Evolutionary conservation across 1,139 yeast species (phyloP), one percentile per base, ranked within the genome.

Genomic region (Casaregolazyma suthepensis): DNA sequence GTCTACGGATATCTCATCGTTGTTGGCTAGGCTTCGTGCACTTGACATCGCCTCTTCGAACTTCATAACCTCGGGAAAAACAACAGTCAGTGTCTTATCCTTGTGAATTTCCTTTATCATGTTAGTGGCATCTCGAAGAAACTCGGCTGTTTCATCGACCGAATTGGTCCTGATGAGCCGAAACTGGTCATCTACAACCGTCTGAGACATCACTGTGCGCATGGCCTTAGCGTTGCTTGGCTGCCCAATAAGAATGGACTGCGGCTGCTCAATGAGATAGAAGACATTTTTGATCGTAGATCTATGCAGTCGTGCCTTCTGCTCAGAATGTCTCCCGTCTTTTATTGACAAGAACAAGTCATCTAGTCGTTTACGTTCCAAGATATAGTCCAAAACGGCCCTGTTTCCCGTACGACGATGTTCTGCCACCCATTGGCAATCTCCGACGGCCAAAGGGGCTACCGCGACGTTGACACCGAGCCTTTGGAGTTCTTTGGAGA

Each of bases 281-380:
- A 82, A 85, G 46, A 84, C 79, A 60, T 86, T 78, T 35, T 74
- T 74, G 66, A 91, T 73, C 0, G 87, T 88, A 0, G 94, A 79
- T 65, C 83, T 79, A 51, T 76, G 78, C 56, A 93, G 72, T 52
- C 99, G 77, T 23, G 77, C 73, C 65, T 93, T 91, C 65, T 93
- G 99, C 66, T 93, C 99, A 17, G 59, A 62, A 53, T 71, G 91
- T 52, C 99, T 74, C 2, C 96, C 96, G 69, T 93, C 99, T 57
- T 79, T 78, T 46, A 94, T 90, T 52, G 96, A 87, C 48, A 76
- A 66, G 0, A 87, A 85, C 63, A 94, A 77, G 73, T 94, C 99
- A 65, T 88, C 96, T 46, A 90, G 70, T 55, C 96, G 73, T 68
- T 94, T 94, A 43, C 99, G 76, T 69, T 94, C 99, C 54, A 94